phyloP scores from a whole-genome alignment of 805 yeast species.

The Cyberlindnera veronae region DNA sequence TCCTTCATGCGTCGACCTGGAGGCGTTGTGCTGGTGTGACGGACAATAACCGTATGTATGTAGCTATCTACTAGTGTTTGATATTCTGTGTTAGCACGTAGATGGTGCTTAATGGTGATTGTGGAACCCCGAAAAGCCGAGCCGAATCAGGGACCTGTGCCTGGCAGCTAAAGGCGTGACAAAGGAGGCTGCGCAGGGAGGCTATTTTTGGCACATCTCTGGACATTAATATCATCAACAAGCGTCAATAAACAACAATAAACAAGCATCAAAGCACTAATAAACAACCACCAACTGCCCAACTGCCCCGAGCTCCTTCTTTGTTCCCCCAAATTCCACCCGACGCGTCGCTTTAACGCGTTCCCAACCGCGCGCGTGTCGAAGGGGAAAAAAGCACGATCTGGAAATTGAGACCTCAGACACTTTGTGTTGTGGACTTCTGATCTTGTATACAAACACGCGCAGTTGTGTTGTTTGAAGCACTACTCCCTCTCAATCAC shows the following conservation, averaged over 20 bases:
- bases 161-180: too few relatives aligned
- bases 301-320: not conserved
- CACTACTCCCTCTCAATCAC: too few relatives aligned
- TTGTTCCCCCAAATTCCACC: not conserved
- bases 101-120: not conserved
- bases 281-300: not conserved
- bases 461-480: too few relatives aligned
- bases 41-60: not conserved
- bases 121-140: not conserved
- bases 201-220: too few relatives aligned
- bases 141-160: too few relatives aligned
- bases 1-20: not conserved
- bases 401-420: conserved; percentile 5
- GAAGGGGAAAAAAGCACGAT: conserved; percentile 9
- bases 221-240: not conserved
- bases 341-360: conserved; percentile 5
- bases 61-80: too few relatives aligned
- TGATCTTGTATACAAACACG: too few relatives aligned
- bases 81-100: not conserved
- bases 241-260: not conserved
- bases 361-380: conserved; percentile 2
- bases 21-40: not conserved
- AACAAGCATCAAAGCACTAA: not conserved
- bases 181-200: too few relatives aligned
- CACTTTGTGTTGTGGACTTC: conserved; percentile 1